Conservation (phyloP, 2,329 filamentous ascomycete species). For the Aspergillus caelatus region DNA sequence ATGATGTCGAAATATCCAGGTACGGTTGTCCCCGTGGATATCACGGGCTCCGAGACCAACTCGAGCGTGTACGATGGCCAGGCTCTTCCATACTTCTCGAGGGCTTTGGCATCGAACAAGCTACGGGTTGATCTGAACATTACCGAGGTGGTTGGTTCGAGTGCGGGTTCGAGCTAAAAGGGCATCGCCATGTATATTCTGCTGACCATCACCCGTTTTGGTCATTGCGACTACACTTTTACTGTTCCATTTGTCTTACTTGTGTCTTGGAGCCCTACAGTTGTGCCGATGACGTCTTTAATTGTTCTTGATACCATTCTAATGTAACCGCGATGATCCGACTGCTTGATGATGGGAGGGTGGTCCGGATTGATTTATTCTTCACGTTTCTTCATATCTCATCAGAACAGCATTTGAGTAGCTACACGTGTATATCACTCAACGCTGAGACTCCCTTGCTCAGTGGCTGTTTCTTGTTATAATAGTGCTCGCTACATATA, state of each 20-base stretch:
- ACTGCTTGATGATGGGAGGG: background rate
- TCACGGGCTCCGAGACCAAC: constrained; percentile 47
- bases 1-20: constrained; percentile 43
- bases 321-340: background rate
- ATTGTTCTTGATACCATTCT: constrained; percentile 1
- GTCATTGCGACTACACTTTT: background rate
- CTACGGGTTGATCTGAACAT: constrained; percentile 51
- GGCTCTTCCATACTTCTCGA: constrained; percentile 57
- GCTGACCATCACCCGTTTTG: background rate
- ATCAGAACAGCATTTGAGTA: background rate
- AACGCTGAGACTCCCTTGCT: background rate
- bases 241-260: background rate
- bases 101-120: constrained; percentile 52
- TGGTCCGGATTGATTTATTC: background rate
- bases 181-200: background rate
- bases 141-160: constrained; percentile 3
- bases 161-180: background rate
- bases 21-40: constrained; percentile 55
- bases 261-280: background rate
- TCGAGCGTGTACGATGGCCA: constrained; percentile 52
- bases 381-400: background rate
- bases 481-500: background rate
- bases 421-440: background rate
- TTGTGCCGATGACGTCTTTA: background rate
- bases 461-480: background rate